Evolutionary conservation across 2,329 filamentous ascomycete species (phyloP), one percentile per base, ranked within the genome.

Genomic region (Phyllosticta citriasiana): DNA sequence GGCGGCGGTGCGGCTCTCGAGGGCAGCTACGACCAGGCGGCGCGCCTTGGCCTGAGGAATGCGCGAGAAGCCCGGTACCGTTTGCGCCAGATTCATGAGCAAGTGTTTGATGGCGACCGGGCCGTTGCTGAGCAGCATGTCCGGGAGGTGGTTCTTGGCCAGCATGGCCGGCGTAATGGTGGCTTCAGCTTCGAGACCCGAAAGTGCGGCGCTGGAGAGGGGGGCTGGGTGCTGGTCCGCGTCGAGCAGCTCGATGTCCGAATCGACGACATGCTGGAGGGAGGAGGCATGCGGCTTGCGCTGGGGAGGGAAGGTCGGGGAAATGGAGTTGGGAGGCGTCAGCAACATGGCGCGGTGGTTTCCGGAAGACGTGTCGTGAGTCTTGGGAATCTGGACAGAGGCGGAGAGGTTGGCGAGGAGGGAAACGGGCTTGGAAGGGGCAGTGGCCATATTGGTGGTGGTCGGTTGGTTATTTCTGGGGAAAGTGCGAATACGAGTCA

Each of bases 321-420:
- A 97, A 73, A 97, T 91, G 76, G 92, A 97, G 80, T 93, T 95
- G 64, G 93, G 93, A 72, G 93, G 93, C 73, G 93, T 97, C 65
- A 89, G 91, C 70, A 96, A 85, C 74, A 84, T 80, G 65, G 64
- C 35, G 50, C 59, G 60, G 59, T 64, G 64, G 63, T 63, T 57
- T 57, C 60, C 61, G 62, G 67, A 67, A 61, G 65, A 64, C 64
- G 66, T 68, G 66, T 74, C 68, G 62, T 70, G 67, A 19, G 65
- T 53, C 57, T 70, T 70, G 57, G 70, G 68, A 51, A 72, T 71
- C 53, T 63, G 59, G 60, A 65, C 56, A 22, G 61, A 65, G 56
- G 62, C 50, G 59, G 69, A 66, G 62, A 70, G 68, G 55, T 66
- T 66, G 62, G 71, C 72, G 64, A 76, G 72, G 72, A 72, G 75